Conservation (phyloP, 192 early-diverging fungal genomes). For the Phlyctochytrium arcticum region DNA sequence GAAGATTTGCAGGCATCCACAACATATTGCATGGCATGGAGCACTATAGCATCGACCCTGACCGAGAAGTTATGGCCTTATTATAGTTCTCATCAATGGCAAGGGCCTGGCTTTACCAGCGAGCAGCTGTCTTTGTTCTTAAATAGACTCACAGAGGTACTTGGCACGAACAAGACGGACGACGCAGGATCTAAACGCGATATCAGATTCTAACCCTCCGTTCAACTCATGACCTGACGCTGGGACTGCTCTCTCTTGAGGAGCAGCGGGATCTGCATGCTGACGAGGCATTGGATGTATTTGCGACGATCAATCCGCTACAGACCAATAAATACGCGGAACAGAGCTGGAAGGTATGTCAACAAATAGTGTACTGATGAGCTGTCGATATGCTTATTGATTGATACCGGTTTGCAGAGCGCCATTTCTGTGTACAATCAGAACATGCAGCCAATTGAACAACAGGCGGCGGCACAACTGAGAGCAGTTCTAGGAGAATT, state of each 20-base stretch:
- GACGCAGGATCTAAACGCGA: not conserved
- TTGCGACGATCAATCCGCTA: slow-evolving; percentile 18
- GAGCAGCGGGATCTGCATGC: slow-evolving; percentile 35
- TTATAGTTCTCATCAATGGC: slow-evolving; percentile 40
- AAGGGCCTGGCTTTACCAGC: slow-evolving; percentile 25
- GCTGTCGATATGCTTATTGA: slow-evolving; percentile 1
- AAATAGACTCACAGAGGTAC: slow-evolving; percentile 33
- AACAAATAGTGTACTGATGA: slow-evolving; percentile 6
- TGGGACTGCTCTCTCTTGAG: slow-evolving; percentile 29
- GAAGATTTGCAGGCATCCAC: slow-evolving; percentile 27
- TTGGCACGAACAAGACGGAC: too few relatives aligned
- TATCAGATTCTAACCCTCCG: slow-evolving; percentile 23
- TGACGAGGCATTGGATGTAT: slow-evolving; percentile 10
- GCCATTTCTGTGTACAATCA: slow-evolving; percentile 27
- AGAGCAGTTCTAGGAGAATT: slow-evolving; percentile 30
- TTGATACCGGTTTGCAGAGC: slow-evolving; percentile 21
- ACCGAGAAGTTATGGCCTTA: slow-evolving; percentile 49
- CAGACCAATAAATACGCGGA: slow-evolving; percentile 20
- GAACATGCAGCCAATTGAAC: slow-evolving; percentile 22
- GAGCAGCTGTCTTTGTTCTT: slow-evolving; percentile 11
- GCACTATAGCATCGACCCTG: slow-evolving; percentile 23
- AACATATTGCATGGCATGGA: slow-evolving; percentile 18
- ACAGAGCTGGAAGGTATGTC: slow-evolving; percentile 32
- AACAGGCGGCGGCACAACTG: slow-evolving; percentile 29
- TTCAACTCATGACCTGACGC: slow-evolving; percentile 19